Base-by-base conservation (phyloP, 208 protist species). In the Perkinsela sp. region DNA sequence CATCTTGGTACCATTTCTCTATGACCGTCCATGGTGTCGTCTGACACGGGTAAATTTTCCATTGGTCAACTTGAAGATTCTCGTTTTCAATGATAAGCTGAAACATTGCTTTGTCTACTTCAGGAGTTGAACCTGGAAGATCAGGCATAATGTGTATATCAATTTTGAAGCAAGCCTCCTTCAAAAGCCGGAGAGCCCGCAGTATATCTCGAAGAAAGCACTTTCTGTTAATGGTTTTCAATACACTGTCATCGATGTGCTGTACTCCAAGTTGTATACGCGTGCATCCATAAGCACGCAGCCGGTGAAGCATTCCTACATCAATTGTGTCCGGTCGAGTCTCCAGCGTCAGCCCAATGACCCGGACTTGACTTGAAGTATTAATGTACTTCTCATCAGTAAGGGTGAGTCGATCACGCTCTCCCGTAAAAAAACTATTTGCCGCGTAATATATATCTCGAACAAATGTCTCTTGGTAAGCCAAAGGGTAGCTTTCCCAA, bases 121-220 rank as follows among this genome's bases (percentile, higher is more conserved):
- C 88, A 30, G 94, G 81, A 29, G 81, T 91, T 16, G 93, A 83
- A 57, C 93, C 92, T 31, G 96, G 95, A 30, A 99, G 77, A 83
- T 98, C 95, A 1, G 96, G 96, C 96, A 99, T 99, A 75, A 99
- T 94, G 71, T 99, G 96, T 1, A 95, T 92, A 31, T 97, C 92
- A 0, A 99, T 88, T 75, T 99, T 99, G 77, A 94, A 98, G 66
- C 95, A 97, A 69, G 85, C 80, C 74, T 98, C 93, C 72, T 97
- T 97, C 30, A 90, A 77, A 1, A 96, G 73, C 70, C 92, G 85
- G 69, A 97, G 96, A n/a, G 82, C 93, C 31, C 86, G 83, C 29
- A 82, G 73, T 15, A 96, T 87, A 30, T 93, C 87, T 66, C 85
- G 74, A 30, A 95, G 89, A 1, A 89, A 96, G 69, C 96, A 93